Percentiles rank a stretch among this genome's conserved stretches.
Conservation (phyloP, 208 protist species). For the Trypanosoma avium region DNA sequence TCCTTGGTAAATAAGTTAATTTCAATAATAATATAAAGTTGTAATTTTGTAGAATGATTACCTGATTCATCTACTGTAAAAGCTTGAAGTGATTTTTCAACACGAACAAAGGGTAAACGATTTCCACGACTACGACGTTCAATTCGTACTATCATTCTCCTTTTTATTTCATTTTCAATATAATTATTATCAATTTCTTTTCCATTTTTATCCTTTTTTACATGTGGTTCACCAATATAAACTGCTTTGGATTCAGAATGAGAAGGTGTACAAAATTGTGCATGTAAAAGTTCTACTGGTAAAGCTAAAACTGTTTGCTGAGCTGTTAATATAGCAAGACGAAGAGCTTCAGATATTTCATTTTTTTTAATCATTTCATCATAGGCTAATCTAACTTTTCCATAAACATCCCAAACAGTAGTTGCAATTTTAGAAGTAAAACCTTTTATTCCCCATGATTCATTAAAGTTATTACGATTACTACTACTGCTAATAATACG, state of each 20-base stretch:
- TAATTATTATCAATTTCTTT: neutral
- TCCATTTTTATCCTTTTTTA: neutral
- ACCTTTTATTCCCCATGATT: neutral
- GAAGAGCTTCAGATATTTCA: conserved; percentile 15
- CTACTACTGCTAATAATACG: no score
- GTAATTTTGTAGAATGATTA: conserved; percentile 14
- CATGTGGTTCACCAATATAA: conserved; percentile 19
- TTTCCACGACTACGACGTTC: conserved; percentile 8
- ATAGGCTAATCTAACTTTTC: neutral
- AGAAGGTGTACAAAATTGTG: conserved; percentile 22
- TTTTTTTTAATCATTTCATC: conserved; percentile 1
- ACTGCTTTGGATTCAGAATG: conserved; percentile 2
- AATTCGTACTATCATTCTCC: conserved; percentile 25
- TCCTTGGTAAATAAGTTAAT: conserved; percentile 22
- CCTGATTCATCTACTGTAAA: conserved; percentile 18
- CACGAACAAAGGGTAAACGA: conserved; percentile 18
- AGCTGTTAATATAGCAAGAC: conserved; percentile 18
- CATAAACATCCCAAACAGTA: neutral
- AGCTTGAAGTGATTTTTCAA: conserved; percentile 25
- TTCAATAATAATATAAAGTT: conserved; percentile 19
- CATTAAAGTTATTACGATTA: neutral
- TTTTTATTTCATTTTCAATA: neutral
- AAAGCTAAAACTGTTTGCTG: conserved; percentile 30
- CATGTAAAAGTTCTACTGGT: conserved; percentile 26
- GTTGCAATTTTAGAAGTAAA: neutral